Base-by-base conservation (phyloP, 768 basidiomycete genomes). In the Termitomyces sp. region DNA sequence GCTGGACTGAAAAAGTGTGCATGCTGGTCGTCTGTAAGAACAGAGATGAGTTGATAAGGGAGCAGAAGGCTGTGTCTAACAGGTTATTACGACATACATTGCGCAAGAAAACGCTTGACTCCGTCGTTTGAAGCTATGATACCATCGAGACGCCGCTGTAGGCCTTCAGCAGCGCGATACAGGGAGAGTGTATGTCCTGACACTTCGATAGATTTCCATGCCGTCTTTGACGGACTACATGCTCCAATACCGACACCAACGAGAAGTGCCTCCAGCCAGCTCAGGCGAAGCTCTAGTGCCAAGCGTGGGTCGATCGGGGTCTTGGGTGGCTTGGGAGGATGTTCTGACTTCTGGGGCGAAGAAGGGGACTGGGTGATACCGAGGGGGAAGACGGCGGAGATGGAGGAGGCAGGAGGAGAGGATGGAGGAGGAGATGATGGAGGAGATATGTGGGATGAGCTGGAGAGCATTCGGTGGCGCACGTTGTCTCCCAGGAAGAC, bases 401-500 rank as follows among this genome's bases (percentile, higher is more conserved):
- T 72, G 43, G 72, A 70, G 15, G 73, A 66, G 11, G 71, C 70
- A 33, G 77, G 72, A 53, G 77, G 75, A 55, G 66, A 57, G 26
- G 62, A 61, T 59, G 66, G 59, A 41, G 65, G 45, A 42, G 62
- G 58, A 11, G 72, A 69, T 59, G 72, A 69, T 7, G 72, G 63
- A 17, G 71, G 71, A 48, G 77, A 71, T 49, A 76, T 73, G 58
- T 63, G 53, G 46, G 62, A 60, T 56, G 66, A 60, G 53, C 62
- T 47, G 47, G 63, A 81, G 12, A 87, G 69, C 42, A 85, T 70
- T 42, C 87, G 83, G 62, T 79, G 77, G 60, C 87, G 84, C 66
- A 83, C 81, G 8, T 83, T 69, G 73, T 92, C 91, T 55, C 90
- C 91, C 53, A 92, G 77, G 70, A 92, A 92, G 23, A 87, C 89